Conservation (phyloP, 768 basidiomycete species). For the Sarcodon sp. region DNA sequence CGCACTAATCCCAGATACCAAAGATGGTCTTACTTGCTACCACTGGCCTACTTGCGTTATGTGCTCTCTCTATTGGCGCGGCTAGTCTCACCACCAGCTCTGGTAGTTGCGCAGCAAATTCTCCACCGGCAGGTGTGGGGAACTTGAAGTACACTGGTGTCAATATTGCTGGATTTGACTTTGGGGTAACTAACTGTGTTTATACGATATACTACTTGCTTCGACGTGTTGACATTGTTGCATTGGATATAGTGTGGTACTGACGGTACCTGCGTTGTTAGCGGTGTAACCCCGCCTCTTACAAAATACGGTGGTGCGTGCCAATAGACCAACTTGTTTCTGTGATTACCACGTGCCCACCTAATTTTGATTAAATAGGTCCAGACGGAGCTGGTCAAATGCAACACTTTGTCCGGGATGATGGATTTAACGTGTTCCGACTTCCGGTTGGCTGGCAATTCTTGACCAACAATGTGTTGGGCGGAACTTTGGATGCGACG, state of each 20-base stretch:
- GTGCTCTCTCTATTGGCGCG: too few relatives aligned
- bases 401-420: conserved; percentile 42
- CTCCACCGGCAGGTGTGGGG: conserved; percentile 8
- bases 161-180: conserved; percentile 45
- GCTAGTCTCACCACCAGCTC: conserved; percentile 7
- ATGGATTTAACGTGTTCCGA: conserved; percentile 45
- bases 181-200: conserved; percentile 16
- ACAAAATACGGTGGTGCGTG: conserved; percentile 19
- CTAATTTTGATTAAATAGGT: conserved; percentile 10
- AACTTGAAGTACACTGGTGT: conserved; percentile 27
- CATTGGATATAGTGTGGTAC: conserved; percentile 16
- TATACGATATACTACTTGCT: too few relatives aligned
- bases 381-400: conserved; percentile 42
- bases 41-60: too few relatives aligned
- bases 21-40: too few relatives aligned
- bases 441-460: conserved; percentile 52
- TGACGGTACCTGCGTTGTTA: conserved; percentile 28
- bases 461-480: conserved; percentile 24
- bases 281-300: conserved; percentile 30
- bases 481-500: conserved; percentile 25
- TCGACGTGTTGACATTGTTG: too few relatives aligned
- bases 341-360: not conserved
- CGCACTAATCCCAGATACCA: too few relatives aligned
- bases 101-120: not conserved
- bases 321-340: conserved; percentile 14